These are phyloP conservation scores for Blastobotrys peoriensis DNA, from an alignment of 805 yeast genomes.

Conservation along the genomic window DNA sequence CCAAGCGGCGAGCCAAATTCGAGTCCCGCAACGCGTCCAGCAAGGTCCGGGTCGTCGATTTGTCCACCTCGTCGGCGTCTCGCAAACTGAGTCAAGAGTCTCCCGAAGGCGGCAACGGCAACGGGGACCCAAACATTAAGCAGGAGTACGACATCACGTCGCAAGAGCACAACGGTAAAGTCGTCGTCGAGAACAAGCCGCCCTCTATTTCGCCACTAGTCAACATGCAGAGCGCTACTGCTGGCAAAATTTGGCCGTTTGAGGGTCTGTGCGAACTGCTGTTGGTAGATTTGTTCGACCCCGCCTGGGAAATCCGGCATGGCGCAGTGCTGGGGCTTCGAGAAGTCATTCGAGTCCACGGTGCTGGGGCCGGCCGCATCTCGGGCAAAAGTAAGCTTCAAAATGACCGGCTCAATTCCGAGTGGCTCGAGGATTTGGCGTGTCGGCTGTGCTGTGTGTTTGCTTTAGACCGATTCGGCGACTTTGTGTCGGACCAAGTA, in stretches of 20 bases:
- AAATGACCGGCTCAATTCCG: conserved; percentile 58
- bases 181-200: conserved; percentile 73
- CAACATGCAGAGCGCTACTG: conserved; percentile 63
- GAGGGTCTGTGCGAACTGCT: conserved; percentile 87
- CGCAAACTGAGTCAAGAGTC: conserved; percentile 15
- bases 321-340: conserved; percentile 92
- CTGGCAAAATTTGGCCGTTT: conserved; percentile 84
- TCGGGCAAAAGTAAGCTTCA: conserved; percentile 54
- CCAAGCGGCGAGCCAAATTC: conserved; percentile 22
- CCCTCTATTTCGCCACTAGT: conserved; percentile 61
- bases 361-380: conserved; percentile 77
- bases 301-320: conserved; percentile 91
- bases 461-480: conserved; percentile 93
- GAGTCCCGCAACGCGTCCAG: conserved; percentile 45
- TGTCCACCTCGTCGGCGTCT: conserved; percentile 27
- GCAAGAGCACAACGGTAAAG: conserved; percentile 71
- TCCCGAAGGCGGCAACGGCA: conserved; percentile 7
- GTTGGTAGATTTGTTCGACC: conserved; percentile 72
- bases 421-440: conserved; percentile 79
- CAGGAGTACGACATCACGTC: conserved; percentile 57
- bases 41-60: conserved; percentile 32
- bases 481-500: conserved; percentile 93
- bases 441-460: conserved; percentile 79
- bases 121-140: conserved; percentile 24
- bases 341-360: conserved; percentile 78